Percentiles rank a stretch among this genome's conserved stretches.
Evolutionary conservation across 1,139 yeast species (phyloP).

Genomic region (Pichia sp.): DNA sequence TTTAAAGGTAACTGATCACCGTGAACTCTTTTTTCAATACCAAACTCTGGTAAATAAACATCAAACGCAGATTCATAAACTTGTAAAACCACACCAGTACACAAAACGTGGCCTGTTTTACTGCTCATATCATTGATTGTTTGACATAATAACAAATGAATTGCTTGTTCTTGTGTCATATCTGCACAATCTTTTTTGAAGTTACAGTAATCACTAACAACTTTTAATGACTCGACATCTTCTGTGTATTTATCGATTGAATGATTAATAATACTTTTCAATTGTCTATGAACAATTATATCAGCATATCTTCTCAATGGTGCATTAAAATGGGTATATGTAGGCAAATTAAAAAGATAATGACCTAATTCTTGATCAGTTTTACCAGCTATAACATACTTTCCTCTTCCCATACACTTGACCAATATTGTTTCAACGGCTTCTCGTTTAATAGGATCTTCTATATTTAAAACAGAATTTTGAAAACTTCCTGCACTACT

Average conservation of each 20-base stretch:
- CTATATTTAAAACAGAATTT: constrained; percentile 59
- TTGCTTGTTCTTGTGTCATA: constrained; percentile 90
- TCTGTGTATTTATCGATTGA: constrained; percentile 34
- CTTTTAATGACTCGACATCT: constrained; percentile 69
- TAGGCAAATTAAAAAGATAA: constrained; percentile 73
- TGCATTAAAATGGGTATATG: constrained; percentile 89
- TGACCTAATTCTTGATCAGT: constrained; percentile 79
- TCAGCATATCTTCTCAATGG: constrained; percentile 93
- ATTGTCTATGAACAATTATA: constrained; percentile 85
- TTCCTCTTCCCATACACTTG: constrained; percentile 82
- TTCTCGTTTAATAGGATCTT: constrained; percentile 58
- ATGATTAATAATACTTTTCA: constrained; percentile 55
- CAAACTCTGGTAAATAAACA: constrained; percentile 88
- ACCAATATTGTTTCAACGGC: constrained; percentile 75
- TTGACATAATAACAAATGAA: constrained; percentile 79
- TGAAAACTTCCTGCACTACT: constrained; percentile 69
- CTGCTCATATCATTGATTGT: constrained; percentile 75
- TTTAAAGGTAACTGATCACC: constrained; percentile 93
- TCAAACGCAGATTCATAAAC: constrained; percentile 96
- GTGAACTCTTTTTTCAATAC: constrained; percentile 94
- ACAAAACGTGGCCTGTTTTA: constrained; percentile 71
- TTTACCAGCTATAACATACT: constrained; percentile 83
- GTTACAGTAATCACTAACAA: constrained; percentile 86
- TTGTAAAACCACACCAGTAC: constrained; percentile 83
- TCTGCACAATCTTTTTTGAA: constrained; percentile 94